Conservation (phyloP, 208 protist genomes). For the Polymyxa betae region DNA sequence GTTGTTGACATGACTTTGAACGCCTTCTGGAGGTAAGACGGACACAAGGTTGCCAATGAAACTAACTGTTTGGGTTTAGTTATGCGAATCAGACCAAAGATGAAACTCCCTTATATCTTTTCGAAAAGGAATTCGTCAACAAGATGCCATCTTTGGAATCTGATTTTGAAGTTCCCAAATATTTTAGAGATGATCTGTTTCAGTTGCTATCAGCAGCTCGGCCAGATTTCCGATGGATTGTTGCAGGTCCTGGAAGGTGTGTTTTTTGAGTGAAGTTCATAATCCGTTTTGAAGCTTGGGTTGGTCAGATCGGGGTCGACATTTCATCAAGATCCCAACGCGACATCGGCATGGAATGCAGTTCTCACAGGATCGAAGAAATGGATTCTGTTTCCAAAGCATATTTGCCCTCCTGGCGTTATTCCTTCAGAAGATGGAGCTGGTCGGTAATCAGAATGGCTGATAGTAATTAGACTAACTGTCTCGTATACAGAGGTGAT, state of each 20-base stretch:
- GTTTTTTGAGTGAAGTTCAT: not conserved
- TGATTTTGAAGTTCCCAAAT: slow-evolving; percentile 18
- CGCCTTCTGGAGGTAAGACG: slow-evolving; percentile 50
- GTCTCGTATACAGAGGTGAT: too few relatives aligned
- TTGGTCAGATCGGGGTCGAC: slow-evolving; percentile 42
- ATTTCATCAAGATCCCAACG: slow-evolving; percentile 63
- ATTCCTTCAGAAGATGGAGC: slow-evolving; percentile 35
- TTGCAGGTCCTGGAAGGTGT: slow-evolving; percentile 2
- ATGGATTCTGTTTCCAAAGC: slow-evolving; percentile 54
- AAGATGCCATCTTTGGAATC: not conserved
- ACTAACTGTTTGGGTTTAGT: too few relatives aligned
- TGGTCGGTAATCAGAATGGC: too few relatives aligned
- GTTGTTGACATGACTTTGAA: slow-evolving; percentile 11
- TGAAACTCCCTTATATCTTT: slow-evolving; percentile 57
- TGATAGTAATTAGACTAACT: too few relatives aligned
- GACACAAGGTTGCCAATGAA: too few relatives aligned
- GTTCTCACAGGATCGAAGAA: slow-evolving; percentile 44
- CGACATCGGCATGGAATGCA: slow-evolving; percentile 62
- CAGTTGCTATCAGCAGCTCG: not conserved
- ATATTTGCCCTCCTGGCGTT: not conserved
- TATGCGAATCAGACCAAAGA: not conserved
- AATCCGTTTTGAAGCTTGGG: not conserved
- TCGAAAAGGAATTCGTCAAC: slow-evolving; percentile 54
- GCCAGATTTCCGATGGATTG: slow-evolving; percentile 58
- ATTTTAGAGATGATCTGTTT: slow-evolving; percentile 46